Conservation (phyloP, 371 early-diverging fungal species). For the Basidiobolus meristosporus region DNA sequence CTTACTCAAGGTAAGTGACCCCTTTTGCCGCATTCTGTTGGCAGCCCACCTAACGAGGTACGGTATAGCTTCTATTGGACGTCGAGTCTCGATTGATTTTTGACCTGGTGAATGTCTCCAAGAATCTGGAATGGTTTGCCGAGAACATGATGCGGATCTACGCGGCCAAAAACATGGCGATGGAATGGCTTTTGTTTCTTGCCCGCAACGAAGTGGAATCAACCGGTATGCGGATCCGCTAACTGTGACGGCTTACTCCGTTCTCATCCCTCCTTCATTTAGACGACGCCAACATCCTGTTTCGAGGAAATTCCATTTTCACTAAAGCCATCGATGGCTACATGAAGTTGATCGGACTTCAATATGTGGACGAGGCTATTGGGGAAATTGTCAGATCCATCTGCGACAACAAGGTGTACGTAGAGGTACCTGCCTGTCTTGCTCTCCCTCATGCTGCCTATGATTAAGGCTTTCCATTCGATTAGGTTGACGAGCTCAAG, state of each 20-base stretch:
- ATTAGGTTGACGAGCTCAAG: background rate
- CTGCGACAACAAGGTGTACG: slow-evolving; percentile 22
- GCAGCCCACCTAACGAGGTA: slow-evolving; percentile 1
- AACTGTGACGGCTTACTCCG: no score
- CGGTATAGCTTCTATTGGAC: slow-evolving; percentile 18
- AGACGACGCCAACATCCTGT: slow-evolving; percentile 11
- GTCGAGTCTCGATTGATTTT: slow-evolving; percentile 22
- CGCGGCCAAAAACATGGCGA: slow-evolving; percentile 16
- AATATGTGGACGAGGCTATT: slow-evolving; percentile 48
- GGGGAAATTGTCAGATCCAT: slow-evolving; percentile 36
- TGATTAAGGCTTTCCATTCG: no score
- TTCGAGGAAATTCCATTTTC: slow-evolving; percentile 53
- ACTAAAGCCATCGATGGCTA: slow-evolving; percentile 66
- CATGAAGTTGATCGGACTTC: slow-evolving; percentile 54
- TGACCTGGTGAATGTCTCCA: slow-evolving; percentile 15
- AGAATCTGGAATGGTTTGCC: slow-evolving; percentile 30
- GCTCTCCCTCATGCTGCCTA: no score
- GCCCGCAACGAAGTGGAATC: slow-evolving; percentile 29
- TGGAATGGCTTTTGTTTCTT: slow-evolving; percentile 30
- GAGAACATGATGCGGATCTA: slow-evolving; percentile 28
- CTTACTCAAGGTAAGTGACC: background rate
- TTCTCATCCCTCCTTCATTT: no score
- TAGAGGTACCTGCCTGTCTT: slow-evolving; percentile 46
- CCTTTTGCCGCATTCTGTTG: background rate
- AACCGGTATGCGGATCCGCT: no score